Percentiles rank a stretch among this genome's conserved stretches.
Conservation (phyloP, 1,284 basidiomycete species). For the Pseudozyma thailandica region DNA sequence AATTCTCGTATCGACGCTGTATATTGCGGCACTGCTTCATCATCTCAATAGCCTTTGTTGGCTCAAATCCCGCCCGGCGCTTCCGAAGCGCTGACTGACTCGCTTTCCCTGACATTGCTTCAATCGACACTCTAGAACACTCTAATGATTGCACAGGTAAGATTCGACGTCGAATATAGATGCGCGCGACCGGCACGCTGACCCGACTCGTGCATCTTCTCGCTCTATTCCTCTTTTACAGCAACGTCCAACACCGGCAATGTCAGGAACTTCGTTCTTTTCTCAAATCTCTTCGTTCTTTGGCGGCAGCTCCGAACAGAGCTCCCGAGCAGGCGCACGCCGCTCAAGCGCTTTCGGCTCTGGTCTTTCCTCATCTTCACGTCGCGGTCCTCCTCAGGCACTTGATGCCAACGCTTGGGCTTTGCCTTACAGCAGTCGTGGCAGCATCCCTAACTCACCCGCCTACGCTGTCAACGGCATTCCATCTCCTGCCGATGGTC, state of each 20-base stretch:
- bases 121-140: neutral
- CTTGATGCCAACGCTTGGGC: constrained; percentile 52
- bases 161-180: too few species aligned
- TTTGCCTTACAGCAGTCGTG: constrained; percentile 50
- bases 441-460: constrained; percentile 37
- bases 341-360: constrained; percentile 42
- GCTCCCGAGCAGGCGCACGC: constrained; percentile 8
- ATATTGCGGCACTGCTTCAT: too few species aligned
- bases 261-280: constrained; percentile 50
- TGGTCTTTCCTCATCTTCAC: constrained; percentile 41
- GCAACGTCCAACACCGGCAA: constrained; percentile 39
- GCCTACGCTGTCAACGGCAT: constrained; percentile 20
- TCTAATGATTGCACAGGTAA: constrained; percentile 29
- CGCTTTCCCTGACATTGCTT: neutral
- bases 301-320: constrained; percentile 22
- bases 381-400: constrained; percentile 44
- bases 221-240: constrained; percentile 4
- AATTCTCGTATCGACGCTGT: too few species aligned
- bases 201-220: too few species aligned
- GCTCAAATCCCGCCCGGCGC: too few species aligned
- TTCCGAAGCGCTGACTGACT: neutral
- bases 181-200: too few species aligned
- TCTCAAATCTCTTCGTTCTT: constrained; percentile 62
- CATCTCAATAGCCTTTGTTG: too few species aligned
- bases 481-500: constrained; percentile 21